These are phyloP conservation scores for Leptographium wingfieldii DNA, from an alignment of 2,329 filamentous ascomycete genomes.

Conservation along the genomic window DNA sequence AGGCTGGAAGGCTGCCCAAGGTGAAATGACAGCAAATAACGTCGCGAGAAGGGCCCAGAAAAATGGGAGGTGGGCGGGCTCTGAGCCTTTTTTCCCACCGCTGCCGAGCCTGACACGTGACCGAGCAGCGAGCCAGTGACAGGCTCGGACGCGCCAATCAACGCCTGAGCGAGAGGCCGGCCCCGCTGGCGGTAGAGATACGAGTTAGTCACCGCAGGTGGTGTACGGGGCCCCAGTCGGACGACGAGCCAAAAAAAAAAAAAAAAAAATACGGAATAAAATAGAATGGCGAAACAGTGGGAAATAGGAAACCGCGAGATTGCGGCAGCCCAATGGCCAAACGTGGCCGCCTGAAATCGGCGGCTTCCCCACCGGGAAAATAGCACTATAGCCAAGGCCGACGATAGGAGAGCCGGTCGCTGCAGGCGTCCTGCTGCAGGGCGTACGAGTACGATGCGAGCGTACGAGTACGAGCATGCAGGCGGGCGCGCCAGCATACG, in stretches of 20 bases:
- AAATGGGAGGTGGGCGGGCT: conserved; percentile 3
- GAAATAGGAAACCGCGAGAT: neutral
- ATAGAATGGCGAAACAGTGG: neutral
- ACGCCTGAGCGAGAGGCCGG: neutral
- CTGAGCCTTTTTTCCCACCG: conserved; percentile 8
- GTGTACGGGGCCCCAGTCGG: neutral
- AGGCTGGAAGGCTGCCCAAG: conserved; percentile 6
- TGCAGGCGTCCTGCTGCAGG: no score
- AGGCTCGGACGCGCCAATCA: neutral
- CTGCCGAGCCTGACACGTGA: conserved; percentile 4
- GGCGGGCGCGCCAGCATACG: no score
- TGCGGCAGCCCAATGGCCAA: neutral
- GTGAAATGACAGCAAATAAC: conserved; percentile 1
- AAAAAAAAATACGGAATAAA: no score
- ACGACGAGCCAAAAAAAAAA: neutral
- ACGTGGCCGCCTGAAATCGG: neutral
- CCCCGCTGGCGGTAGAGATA: neutral
- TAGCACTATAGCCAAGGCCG: neutral
- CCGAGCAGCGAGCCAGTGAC: neutral
- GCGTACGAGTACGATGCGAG: no score
- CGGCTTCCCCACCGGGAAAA: neutral
- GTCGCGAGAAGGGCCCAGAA: neutral
- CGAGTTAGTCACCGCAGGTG: neutral
- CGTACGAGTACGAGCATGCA: no score
- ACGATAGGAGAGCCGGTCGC: neutral